phyloP scores from a whole-genome alignment of 306 rosid species.

The Begonia peltatifolia region DNA sequence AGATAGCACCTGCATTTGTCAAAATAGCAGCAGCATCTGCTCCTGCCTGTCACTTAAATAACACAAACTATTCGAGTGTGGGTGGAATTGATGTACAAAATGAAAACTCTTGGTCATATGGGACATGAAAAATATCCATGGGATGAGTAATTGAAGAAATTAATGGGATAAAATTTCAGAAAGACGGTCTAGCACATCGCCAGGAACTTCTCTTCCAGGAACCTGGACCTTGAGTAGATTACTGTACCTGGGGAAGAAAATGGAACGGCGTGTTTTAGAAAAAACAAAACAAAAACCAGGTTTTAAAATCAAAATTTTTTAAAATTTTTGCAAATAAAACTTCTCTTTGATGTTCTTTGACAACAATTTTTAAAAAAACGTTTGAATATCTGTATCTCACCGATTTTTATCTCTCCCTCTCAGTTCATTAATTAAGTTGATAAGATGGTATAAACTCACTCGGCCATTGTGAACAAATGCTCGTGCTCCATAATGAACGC shows the following conservation, averaged over 20 bases:
- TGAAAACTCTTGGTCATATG: background rate
- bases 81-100: too few species aligned
- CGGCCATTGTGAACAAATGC: constrained; percentile 52
- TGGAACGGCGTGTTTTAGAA: constrained; percentile 5
- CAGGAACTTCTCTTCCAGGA: constrained; percentile 85
- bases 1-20: background rate
- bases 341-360: too few species aligned
- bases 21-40: background rate
- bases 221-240: constrained; percentile 81
- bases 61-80: too few species aligned
- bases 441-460: constrained; percentile 42
- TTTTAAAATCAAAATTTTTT: background rate
- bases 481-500: constrained; percentile 88
- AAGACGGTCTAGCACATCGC: constrained; percentile 60
- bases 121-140: constrained; percentile 1
- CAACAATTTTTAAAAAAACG: too few species aligned
- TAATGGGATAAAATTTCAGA: constrained; percentile 49
- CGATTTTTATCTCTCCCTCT: too few species aligned
- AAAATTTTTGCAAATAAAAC: too few species aligned
- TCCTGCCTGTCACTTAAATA: constrained; percentile 1
- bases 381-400: too few species aligned
- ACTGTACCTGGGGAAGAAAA: constrained; percentile 48
- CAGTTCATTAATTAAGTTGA: background rate
- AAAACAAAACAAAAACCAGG: background rate
- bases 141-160: constrained; percentile 15